Percentiles rank a stretch among this genome's conserved stretches.
phyloP scores from a whole-genome alignment of 208 protist genomes.

The Leishmania major region DNA sequence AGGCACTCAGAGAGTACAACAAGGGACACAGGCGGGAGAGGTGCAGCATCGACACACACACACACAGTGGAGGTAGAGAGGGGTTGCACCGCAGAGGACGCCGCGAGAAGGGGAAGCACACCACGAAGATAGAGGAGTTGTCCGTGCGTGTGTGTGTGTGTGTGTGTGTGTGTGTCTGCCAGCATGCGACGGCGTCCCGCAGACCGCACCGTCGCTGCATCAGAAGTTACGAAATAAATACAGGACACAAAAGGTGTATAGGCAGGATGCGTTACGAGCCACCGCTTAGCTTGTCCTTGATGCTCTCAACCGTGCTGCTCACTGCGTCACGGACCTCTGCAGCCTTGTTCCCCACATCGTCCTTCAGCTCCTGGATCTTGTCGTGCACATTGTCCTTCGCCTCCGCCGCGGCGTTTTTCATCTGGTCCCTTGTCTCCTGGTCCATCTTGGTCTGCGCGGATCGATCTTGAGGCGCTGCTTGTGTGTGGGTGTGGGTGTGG shows the following conservation, averaged over 20 bases:
- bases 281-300: not conserved
- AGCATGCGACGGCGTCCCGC: not conserved
- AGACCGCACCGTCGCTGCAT: not conserved
- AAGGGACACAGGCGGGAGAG: not conserved
- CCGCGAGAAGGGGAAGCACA: not conserved
- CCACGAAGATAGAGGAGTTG: not conserved
- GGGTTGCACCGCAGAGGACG: not conserved
- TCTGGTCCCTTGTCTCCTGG: slow-evolving; percentile 7
- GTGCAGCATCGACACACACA: slow-evolving; percentile 1
- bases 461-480: not conserved
- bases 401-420: slow-evolving; percentile 8
- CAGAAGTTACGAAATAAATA: not conserved
- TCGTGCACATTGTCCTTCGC: not conserved
- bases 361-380: slow-evolving; percentile 6
- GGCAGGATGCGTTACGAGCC: not conserved
- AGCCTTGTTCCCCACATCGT: not conserved
- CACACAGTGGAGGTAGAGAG: no score
- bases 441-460: slow-evolving; percentile 3
- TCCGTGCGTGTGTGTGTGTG: not conserved
- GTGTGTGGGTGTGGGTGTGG: not conserved
- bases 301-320: not conserved
- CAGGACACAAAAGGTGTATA: not conserved
- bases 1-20: not conserved
- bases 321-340: not conserved
- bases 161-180: not conserved